phyloP scores from a whole-genome alignment of 495 filamentous ascomycete species.

The Podospora appendiculata region DNA sequence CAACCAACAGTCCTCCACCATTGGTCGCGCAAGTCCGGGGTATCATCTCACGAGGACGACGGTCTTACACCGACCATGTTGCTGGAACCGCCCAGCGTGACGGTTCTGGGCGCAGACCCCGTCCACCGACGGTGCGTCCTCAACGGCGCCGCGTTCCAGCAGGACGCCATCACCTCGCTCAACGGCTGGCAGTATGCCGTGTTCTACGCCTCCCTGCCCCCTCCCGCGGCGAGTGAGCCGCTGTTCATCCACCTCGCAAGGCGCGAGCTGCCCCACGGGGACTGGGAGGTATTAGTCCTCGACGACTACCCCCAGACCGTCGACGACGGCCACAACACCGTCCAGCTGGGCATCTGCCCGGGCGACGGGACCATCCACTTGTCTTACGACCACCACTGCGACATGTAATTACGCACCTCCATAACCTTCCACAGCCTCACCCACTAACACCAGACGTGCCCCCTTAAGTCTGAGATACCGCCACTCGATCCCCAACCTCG shows the following conservation, averaged over 20 bases:
- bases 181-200: slow-evolving; percentile 38
- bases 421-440: not conserved
- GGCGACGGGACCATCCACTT: slow-evolving; percentile 43
- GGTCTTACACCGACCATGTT: slow-evolving; percentile 10
- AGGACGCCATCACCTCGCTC: slow-evolving; percentile 31
- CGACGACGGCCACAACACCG: slow-evolving; percentile 42
- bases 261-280: slow-evolving; percentile 23
- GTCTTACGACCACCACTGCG: slow-evolving; percentile 38
- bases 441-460: not conserved
- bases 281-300: slow-evolving; percentile 37
- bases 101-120: slow-evolving; percentile 28
- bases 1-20: no score
- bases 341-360: slow-evolving; percentile 40
- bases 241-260: slow-evolving; percentile 37
- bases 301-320: slow-evolving; percentile 40
- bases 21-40: not conserved
- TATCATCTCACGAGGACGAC: not conserved
- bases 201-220: slow-evolving; percentile 30
- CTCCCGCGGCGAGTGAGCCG: slow-evolving; percentile 16
- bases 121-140: slow-evolving; percentile 27
- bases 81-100: slow-evolving; percentile 12
- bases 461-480: slow-evolving; percentile 31
- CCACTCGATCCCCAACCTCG: slow-evolving; percentile 26
- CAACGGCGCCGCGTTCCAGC: slow-evolving; percentile 38
- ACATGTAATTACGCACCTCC: slow-evolving; percentile 15